Evolutionary conservation across 2,329 filamentous ascomycete genomes (phyloP).

Genomic region (Colletotrichum orchidophilum): DNA sequence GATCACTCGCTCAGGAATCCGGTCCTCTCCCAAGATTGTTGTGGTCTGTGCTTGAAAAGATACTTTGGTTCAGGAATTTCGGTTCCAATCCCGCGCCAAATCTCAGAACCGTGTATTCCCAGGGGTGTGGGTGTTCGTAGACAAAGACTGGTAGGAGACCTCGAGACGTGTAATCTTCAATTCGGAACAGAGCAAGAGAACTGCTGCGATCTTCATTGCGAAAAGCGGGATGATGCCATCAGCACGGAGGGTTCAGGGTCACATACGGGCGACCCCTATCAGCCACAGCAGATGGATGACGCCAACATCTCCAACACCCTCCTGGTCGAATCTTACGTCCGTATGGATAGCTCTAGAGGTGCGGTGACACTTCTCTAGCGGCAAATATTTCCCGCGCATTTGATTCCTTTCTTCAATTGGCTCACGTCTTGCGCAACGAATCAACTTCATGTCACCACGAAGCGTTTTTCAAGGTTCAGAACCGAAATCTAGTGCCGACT

Average conservation of each 20-base stretch:
- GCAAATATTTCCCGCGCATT: neutral
- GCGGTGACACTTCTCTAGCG: slow-evolving; percentile 1
- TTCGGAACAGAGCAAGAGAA: slow-evolving; percentile 11
- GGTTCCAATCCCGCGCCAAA: neutral
- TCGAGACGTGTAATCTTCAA: neutral
- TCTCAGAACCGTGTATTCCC: neutral
- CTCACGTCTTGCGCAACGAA: neutral
- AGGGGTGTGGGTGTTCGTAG: neutral
- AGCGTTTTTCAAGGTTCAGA: no score
- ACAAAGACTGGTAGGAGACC: no score
- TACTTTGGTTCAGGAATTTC: neutral
- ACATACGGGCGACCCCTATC: neutral
- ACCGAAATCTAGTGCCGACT: neutral
- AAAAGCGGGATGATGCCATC: neutral
- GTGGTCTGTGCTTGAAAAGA: slow-evolving; percentile 17
- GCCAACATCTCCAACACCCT: neutral
- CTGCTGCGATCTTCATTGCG: neutral
- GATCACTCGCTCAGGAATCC: neutral
- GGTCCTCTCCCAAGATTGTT: neutral
- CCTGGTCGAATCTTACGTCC: neutral
- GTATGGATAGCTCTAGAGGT: neutral
- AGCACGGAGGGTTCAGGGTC: neutral
- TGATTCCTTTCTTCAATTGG: neutral
- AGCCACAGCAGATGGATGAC: neutral
- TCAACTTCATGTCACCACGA: neutral